A percentile compares a stretch with the other conserved stretches of the same genome.
phyloP scores from a whole-genome alignment of 2,329 filamentous ascomycete genomes.

The Sporothrix euskadiensis region DNA sequence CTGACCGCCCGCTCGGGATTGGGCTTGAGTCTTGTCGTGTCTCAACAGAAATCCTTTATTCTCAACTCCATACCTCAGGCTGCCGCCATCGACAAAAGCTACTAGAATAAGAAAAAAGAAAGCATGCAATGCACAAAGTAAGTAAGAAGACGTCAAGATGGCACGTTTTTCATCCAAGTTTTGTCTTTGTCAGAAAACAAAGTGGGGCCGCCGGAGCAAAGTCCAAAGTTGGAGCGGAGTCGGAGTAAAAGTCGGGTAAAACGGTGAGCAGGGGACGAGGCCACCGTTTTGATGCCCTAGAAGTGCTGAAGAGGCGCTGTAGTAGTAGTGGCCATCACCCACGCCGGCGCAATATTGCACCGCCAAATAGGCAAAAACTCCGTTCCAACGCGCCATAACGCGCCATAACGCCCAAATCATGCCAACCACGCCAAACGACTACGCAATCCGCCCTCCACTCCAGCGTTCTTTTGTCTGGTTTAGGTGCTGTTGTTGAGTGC shows the following conservation, averaged over 20 bases:
- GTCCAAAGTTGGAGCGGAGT: background rate
- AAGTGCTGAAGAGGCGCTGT: background rate
- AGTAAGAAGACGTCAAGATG: background rate
- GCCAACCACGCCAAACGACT: background rate
- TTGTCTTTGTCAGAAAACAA: background rate
- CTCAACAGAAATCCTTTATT: too few relatives aligned
- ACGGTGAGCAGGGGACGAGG: background rate
- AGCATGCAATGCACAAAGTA: background rate
- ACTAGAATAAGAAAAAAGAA: background rate
- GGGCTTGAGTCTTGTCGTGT: background rate
- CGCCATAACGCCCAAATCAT: background rate
- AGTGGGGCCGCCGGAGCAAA: slow-evolving; percentile 7
- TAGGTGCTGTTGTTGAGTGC: background rate
- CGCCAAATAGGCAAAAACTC: background rate
- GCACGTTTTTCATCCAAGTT: background rate
- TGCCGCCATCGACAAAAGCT: background rate
- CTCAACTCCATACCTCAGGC: background rate
- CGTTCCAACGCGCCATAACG: background rate
- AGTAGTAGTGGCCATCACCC: background rate
- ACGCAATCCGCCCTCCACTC: background rate
- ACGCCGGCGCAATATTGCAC: background rate
- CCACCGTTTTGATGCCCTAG: background rate
- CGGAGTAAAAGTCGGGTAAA: background rate
- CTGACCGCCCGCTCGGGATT: background rate
- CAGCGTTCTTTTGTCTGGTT: background rate